Conservation (phyloP, 1,284 basidiomycete species). For the Apiotrichum laibachii region DNA sequence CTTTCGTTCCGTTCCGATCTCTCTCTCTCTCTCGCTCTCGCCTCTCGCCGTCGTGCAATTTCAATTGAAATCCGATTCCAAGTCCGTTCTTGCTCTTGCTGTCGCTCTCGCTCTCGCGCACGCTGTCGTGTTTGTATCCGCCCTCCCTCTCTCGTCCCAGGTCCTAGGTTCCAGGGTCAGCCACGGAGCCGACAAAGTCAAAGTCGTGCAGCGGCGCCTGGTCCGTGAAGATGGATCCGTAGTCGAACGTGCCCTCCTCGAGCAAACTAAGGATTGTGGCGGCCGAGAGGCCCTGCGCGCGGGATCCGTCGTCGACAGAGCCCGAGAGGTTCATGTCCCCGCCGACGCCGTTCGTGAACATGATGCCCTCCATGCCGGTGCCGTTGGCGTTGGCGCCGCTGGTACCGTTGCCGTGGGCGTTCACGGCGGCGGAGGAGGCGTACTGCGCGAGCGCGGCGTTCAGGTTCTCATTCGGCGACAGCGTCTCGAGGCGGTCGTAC, state of each 20-base stretch:
- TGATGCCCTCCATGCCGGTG: constrained; percentile 17
- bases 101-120: no score
- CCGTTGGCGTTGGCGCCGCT: background rate
- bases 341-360: constrained; percentile 11
- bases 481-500: constrained; percentile 35
- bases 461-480: constrained; percentile 31
- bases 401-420: background rate
- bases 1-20: no score
- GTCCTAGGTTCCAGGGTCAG: background rate
- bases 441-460: constrained; percentile 16
- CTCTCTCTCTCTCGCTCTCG: no score
- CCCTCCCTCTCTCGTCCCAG: no score
- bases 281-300: constrained; percentile 30
- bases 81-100: no score
- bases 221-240: constrained; percentile 49
- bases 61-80: no score
- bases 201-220: constrained; percentile 36
- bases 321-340: background rate
- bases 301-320: background rate
- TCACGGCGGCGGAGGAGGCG: background rate
- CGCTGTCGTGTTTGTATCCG: no score
- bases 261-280: constrained; percentile 49
- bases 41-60: no score
- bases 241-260: constrained; percentile 51
- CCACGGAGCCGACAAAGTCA: constrained; percentile 11